Percentiles rank a stretch among this genome's conserved stretches.
phyloP scores from a whole-genome alignment of 2,329 filamentous ascomycete genomes.

The Cyanodermella asteris region DNA sequence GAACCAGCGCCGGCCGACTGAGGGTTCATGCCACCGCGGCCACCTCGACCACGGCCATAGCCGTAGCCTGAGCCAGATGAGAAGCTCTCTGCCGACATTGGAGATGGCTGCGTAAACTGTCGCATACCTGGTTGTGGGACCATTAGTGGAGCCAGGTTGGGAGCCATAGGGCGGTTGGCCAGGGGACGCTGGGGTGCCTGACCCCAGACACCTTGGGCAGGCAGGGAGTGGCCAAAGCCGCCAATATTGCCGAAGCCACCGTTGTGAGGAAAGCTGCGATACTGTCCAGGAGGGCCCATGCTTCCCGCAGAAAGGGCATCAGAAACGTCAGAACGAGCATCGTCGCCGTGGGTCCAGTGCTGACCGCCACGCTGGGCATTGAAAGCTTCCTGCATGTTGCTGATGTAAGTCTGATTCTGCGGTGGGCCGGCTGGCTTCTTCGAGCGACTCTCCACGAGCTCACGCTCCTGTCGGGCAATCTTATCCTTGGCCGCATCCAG shows the following conservation, averaged over 20 bases:
- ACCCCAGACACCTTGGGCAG: too few relatives aligned
- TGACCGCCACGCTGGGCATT: constrained; percentile 23
- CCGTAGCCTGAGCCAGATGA: too few relatives aligned
- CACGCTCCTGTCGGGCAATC: constrained; percentile 37
- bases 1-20: too few relatives aligned
- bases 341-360: constrained; percentile 26
- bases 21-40: constrained; percentile 6
- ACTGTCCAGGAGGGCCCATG: too few relatives aligned
- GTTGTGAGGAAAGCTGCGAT: too few relatives aligned
- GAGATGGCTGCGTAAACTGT: constrained; percentile 6
- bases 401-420: too few relatives aligned
- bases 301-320: constrained; percentile 22
- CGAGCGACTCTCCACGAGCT: constrained; percentile 36
- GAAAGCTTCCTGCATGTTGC: too few relatives aligned
- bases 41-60: too few relatives aligned
- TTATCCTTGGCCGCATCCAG: constrained; percentile 33
- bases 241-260: too few relatives aligned
- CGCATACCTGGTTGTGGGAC: constrained; percentile 5
- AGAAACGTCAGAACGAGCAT: constrained; percentile 22
- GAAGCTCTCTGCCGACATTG: constrained; percentile 6
- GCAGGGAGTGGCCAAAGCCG: too few relatives aligned
- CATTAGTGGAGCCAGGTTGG: constrained; percentile 2
- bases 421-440: constrained; percentile 32
- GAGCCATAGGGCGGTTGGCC: constrained; percentile 2
- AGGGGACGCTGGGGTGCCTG: constrained; percentile 4